A percentile compares a stretch with the other conserved stretches of the same genome.
phyloP scores from a whole-genome alignment of 768 basidiomycete species.

The Myochromella boudieri region DNA sequence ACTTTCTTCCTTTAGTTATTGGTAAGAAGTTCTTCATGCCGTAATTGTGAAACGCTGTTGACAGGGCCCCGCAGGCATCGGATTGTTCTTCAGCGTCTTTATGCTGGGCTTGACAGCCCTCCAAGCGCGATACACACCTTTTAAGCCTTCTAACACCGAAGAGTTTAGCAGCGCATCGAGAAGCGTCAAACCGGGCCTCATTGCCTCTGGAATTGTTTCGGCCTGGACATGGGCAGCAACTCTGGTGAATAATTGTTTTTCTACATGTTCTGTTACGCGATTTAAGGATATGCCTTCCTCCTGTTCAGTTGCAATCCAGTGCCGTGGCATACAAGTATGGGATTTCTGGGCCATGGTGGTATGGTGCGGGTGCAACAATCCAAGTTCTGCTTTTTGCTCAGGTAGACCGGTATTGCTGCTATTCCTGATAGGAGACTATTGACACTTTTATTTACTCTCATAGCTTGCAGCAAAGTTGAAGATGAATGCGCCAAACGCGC shows the following conservation, averaged over 20 bases:
- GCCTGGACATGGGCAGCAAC: conserved; percentile 92
- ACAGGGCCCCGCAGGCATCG: no score
- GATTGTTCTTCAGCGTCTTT: conserved; percentile 82
- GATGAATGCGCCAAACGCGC: conserved; percentile 83
- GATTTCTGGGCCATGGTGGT: conserved; percentile 89
- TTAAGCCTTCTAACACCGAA: conserved; percentile 77
- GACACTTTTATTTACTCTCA: not conserved
- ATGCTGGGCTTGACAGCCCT: conserved; percentile 78
- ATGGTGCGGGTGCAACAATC: conserved; percentile 85
- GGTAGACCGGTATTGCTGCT: no score
- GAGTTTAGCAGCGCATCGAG: conserved; percentile 83
- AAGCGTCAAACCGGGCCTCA: conserved; percentile 87
- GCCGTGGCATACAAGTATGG: conserved; percentile 85
- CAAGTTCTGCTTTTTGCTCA: conserved; percentile 90
- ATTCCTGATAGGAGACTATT: not conserved
- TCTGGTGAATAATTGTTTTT: conserved; percentile 42
- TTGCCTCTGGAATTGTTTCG: conserved; percentile 89
- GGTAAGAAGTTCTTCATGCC: no score
- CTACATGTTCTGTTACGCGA: not conserved
- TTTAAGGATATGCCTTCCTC: not conserved
- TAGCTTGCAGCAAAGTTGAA: conserved; percentile 91
- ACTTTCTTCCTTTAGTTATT: no score
- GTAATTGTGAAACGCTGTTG: no score
- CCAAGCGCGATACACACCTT: conserved; percentile 82
- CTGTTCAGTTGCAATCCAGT: conserved; percentile 67